Base-by-base conservation (phyloP, 2,329 filamentous ascomycete genomes). In the Thielaviopsis musarum region DNA sequence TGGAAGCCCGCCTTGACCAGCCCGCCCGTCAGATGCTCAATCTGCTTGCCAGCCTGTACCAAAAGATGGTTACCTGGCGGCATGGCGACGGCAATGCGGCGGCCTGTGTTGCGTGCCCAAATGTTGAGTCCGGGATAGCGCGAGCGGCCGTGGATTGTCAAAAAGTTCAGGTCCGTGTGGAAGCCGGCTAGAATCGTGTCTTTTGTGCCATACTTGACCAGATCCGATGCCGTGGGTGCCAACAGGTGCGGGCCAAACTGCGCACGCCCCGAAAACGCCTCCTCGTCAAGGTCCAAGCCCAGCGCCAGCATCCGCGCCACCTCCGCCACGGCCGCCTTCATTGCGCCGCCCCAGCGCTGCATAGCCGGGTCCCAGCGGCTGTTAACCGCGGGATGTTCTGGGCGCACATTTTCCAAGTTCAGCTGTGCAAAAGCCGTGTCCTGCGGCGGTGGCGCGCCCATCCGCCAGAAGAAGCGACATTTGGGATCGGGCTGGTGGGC, bases 111-210 rank as follows among this genome's bases (percentile, higher is more conserved):
- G 64, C 80, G 78, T 22, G 79, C 80, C 80, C 80, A 83, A 65
- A 83, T 77, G 70, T 83, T 75, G 64, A 83, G 73, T 2, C 80
- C 80, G 0, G 80, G 80, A 64, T 81, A 83, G 61, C 80, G 77
- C 30, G 77, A 81, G 64, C 80, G 80, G 60, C 80, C 80, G 70
- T 83, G 80, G 69, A 83, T 83, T 64, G 80, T 83, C 57, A 83
- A 73, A 67, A 82, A 83, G 73, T 83, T 83, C 61, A 83, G 77
- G 65, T 83, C 80, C 0, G 80, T 82, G 68, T 83, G 80, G 71
- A 83, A 83, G 48, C 80, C 80, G 17, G 80, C 80, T 17, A 83
- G 75, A 65, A 83, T 82, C 56, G 78, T 82, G 70, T 81, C 74
- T 56, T 73, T 70, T 2, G 67, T 54, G 54, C 76, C 77, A 70